Base-by-base conservation (phyloP, 2,329 filamentous ascomycete species). In the Fusarium caatingaense region DNA sequence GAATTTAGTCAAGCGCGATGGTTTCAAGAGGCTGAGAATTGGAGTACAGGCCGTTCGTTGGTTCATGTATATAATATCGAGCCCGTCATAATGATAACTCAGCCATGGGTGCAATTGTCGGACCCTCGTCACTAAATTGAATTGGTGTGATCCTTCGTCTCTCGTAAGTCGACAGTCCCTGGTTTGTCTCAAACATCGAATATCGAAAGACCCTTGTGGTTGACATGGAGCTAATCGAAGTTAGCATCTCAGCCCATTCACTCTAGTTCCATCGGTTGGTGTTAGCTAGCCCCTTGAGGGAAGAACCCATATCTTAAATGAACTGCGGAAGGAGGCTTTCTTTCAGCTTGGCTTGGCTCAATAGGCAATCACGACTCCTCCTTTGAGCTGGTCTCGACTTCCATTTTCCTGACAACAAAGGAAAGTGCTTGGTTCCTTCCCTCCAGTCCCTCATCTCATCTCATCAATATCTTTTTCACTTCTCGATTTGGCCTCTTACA, bases 1-100 rank as follows among this genome's bases (percentile, higher is more conserved):
- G 68, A 72, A 74, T 74, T 72, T 68, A 72, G 72, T 64, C 23
- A 44, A 56, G 66, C 28, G 44, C 47, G 10, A 46, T 30, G 23
- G 37, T 42, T 15, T 49, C 20, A 45, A 56, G 54, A 34, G 56
- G 51, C 60, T 62, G 58, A 69, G 50, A 73, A 56, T 61, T 55
- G 61, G 49, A 66, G 47, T 40, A 68, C 56, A 69, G n/a, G 25
- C 55, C 32, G 28, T 18, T 51, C 32, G 25, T 15, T 51, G 23
- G 47, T 53, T 54, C 54, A 48, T 53, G 42, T 68, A 65, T 72
- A 55, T 58, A 56, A 56, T 46, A 71, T 56, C 23, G 25, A 46
- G 50, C 44, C 64, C 27, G n/a, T 49, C 55, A 40, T 23, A 49
- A 50, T 48, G 20, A 69, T 49, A 61, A 42, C 49, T 42, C 51